A percentile compares a stretch with the other conserved stretches of the same genome.
Conservation (phyloP, 2,329 filamentous ascomycete genomes). For the Colletotrichum aenigma region DNA sequence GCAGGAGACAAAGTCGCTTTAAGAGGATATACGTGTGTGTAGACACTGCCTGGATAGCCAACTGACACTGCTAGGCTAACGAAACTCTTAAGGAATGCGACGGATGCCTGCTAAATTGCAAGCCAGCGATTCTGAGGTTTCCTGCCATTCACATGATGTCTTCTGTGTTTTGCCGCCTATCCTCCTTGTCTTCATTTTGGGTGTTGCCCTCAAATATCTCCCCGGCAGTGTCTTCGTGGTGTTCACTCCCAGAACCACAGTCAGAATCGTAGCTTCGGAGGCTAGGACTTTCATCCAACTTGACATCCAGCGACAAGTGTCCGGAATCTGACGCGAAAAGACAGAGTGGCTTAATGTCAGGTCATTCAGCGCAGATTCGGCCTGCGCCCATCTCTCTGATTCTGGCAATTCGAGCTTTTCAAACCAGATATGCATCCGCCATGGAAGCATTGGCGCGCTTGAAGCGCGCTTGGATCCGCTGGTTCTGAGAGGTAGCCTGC, state of each 20-base stretch:
- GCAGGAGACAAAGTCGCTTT: too few species aligned
- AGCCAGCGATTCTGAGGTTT: too few species aligned
- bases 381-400: neutral
- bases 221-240: neutral
- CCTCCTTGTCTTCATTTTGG: neutral
- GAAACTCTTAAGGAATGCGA: too few species aligned
- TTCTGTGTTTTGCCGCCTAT: neutral
- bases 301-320: neutral
- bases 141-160: neutral
- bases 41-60: too few species aligned
- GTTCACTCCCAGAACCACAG: neutral
- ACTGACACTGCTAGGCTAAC: too few species aligned
- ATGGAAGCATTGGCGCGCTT: neutral
- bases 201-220: neutral
- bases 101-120: too few species aligned
- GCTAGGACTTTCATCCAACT: neutral
- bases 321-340: neutral
- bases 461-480: neutral
- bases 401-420: neutral
- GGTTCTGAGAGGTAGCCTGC: too few species aligned
- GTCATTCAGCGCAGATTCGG: neutral
- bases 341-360: neutral
- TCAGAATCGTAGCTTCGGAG: neutral
- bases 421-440: neutral
- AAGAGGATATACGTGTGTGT: too few species aligned